phyloP scores from a whole-genome alignment of 257 asterid species.

The Catharanthus roseus region DNA sequence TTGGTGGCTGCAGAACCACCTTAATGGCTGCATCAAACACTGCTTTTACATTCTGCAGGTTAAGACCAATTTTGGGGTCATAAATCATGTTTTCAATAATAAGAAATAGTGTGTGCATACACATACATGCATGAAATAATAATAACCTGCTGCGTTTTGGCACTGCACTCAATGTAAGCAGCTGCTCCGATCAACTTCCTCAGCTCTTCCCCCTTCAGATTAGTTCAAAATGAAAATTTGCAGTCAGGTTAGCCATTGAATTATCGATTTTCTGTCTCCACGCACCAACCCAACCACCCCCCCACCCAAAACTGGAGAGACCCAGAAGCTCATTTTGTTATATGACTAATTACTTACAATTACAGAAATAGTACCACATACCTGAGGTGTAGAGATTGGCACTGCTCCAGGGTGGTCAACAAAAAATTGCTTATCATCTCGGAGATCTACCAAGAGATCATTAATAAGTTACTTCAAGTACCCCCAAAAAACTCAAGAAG shows the following conservation, averaged over 20 bases:
- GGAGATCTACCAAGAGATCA: conserved; percentile 53
- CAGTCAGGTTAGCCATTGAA: conserved; percentile 17
- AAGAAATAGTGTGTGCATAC: not conserved
- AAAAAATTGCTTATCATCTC: conserved; percentile 67
- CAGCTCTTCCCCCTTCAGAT: conserved; percentile 34
- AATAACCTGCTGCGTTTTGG: conserved; percentile 59
- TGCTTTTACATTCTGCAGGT: conserved; percentile 63
- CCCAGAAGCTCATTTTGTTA: no score
- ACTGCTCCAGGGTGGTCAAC: conserved; percentile 70
- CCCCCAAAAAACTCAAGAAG: not conserved
- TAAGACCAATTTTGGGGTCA: not conserved
- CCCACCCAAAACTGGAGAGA: not conserved
- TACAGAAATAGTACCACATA: conserved; percentile 9
- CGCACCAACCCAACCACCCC: not conserved
- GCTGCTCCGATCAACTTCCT: conserved; percentile 65
- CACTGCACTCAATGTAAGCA: conserved; percentile 68
- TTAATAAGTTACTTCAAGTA: not conserved
- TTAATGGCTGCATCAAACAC: conserved; percentile 79
- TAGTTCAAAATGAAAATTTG: not conserved
- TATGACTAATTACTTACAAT: not conserved
- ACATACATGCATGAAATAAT: not conserved
- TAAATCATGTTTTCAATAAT: not conserved
- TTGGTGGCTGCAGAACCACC: conserved; percentile 67
- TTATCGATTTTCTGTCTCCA: conserved; percentile 54
- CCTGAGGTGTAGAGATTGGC: conserved; percentile 59